A percentile compares a stretch with the other conserved stretches of the same genome.
Evolutionary conservation across 306 rosid species (phyloP).

Genomic region (Gastrolobium bilobum): DNA sequence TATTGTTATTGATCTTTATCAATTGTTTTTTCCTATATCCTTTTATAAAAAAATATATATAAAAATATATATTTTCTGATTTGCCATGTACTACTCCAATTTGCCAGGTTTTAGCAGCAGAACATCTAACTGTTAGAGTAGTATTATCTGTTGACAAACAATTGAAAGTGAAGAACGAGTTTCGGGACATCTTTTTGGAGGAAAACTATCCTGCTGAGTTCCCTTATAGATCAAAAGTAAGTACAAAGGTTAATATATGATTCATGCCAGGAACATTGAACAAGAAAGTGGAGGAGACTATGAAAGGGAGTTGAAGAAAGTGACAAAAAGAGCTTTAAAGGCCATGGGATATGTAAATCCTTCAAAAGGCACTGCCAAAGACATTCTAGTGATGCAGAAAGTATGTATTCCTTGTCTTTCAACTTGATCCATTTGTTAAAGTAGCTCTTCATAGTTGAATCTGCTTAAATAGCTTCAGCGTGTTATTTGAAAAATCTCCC

Average conservation of each 20-base stretch:
- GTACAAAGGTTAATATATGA: constrained; percentile 25
- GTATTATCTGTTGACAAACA: constrained; percentile 63
- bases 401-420: constrained; percentile 43
- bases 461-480: background rate
- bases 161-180: constrained; percentile 60
- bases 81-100: constrained; percentile 15
- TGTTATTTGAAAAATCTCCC: background rate
- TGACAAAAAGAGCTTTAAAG: constrained; percentile 56
- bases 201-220: constrained; percentile 68
- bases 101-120: constrained; percentile 63
- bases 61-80: background rate
- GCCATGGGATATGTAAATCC: constrained; percentile 59
- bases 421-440: background rate
- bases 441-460: constrained; percentile 5
- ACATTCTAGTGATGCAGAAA: constrained; percentile 61
- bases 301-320: constrained; percentile 33
- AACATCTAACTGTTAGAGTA: constrained; percentile 69
- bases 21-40: too few relatives aligned
- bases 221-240: constrained; percentile 67
- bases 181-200: constrained; percentile 60
- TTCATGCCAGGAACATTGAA: constrained; percentile 47
- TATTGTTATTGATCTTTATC: too few relatives aligned
- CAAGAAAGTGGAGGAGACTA: constrained; percentile 44
- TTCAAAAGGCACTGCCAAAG: constrained; percentile 51
- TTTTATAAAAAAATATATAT: constrained; percentile 10